Evolutionary conservation across 177 flowering plant genomes (phyloP), one percentile per base, ranked within the genome.

Genomic region (Vitis hybrid): DNA sequence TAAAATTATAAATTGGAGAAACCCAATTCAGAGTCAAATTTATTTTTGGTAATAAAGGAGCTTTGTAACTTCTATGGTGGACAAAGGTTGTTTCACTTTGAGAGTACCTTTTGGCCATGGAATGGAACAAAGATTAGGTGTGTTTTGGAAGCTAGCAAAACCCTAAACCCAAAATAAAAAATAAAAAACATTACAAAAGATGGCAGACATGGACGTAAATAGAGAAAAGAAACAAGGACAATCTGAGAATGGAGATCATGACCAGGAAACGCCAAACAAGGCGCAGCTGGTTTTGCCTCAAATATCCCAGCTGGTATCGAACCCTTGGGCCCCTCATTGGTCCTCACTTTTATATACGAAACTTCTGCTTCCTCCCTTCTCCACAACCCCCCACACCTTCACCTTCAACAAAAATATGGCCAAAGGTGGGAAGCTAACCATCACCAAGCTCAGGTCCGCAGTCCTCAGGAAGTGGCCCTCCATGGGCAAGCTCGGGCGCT

Each of bases 381-480:
- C 59, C 32, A 24, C 27, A 24, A 24, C 3, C 27, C 27, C 3
- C 27, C 27, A 24, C 27, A 24, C 27, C 27, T 24, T 24, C 15
- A 55, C 35, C 18, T 30, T 56, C 58, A 35, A 18, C 56, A 32
- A n/a, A 35, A 35, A 24, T 24, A 24, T 24, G 27, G 27, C 27
- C 27, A 24, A 24, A 24, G 27, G 27, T 24, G 27, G 83, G 6
- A 92, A 81, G 80, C 78, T 90, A 48, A 83, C 85, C 27, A 87
- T 90, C 48, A 83, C 85, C 27, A 87, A 86, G 79, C 83, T 91
- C 71, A 90, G 89, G 77, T 84, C 88, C 13, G 89, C 87, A 4
- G 46, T 35, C 54, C 74, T 92, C 1, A 92, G 81, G 77, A 88
- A 72, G 61, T 78, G 79, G 85, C 88, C 85, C 4, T 85, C 94